phyloP scores from a whole-genome alignment of 805 yeast species.

The Saccharomycopsis sp. region DNA sequence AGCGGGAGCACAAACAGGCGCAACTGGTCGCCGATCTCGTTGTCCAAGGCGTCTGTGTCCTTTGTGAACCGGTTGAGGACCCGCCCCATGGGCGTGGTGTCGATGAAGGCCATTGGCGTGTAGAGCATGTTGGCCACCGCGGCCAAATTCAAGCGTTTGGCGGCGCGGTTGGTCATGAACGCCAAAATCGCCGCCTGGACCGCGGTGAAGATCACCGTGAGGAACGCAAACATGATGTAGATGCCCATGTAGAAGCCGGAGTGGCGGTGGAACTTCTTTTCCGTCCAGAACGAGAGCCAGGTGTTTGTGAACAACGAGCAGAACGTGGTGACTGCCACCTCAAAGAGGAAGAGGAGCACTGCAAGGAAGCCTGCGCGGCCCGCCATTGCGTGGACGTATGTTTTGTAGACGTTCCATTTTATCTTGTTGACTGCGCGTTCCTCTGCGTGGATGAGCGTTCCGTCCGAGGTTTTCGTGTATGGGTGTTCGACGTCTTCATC shows the following conservation, averaged over 20 bases:
- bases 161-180: slow-evolving; percentile 46
- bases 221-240: slow-evolving; percentile 46
- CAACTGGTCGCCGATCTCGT: slow-evolving; percentile 65
- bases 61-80: slow-evolving; percentile 80
- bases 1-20: slow-evolving; percentile 50
- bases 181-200: slow-evolving; percentile 41
- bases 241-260: slow-evolving; percentile 61
- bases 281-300: slow-evolving; percentile 83
- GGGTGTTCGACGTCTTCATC: slow-evolving; percentile 20
- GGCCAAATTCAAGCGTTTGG: slow-evolving; percentile 50
- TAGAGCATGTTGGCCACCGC: slow-evolving; percentile 58
- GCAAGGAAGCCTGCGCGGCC: slow-evolving; percentile 35
- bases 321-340: slow-evolving; percentile 37
- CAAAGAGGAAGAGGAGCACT: slow-evolving; percentile 27
- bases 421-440: slow-evolving; percentile 54
- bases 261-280: slow-evolving; percentile 40
- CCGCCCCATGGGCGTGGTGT: slow-evolving; percentile 83
- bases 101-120: slow-evolving; percentile 79
- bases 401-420: slow-evolving; percentile 39
- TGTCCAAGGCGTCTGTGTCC: slow-evolving; percentile 78
- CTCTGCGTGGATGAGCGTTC: slow-evolving; percentile 43
- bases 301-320: slow-evolving; percentile 55
- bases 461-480: slow-evolving; percentile 25
- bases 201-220: slow-evolving; percentile 39
- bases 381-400: slow-evolving; percentile 49